phyloP scores from a whole-genome alignment of 75 land plant genomes.

The Picea sitchensis region DNA sequence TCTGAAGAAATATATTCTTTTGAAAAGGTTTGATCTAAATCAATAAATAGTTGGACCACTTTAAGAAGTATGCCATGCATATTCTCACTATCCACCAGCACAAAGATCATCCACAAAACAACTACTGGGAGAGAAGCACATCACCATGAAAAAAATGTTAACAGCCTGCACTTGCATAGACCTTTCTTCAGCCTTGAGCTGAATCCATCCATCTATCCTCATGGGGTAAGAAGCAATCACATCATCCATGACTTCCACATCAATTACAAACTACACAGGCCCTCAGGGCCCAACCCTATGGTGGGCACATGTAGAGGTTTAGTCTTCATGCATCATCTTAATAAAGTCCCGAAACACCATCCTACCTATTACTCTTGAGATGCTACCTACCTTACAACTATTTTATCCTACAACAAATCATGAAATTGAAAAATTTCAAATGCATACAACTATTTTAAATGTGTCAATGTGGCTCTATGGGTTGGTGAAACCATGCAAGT shows the following conservation, averaged over 20 bases:
- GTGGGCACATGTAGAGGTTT: too few species aligned
- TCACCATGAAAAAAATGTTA: neutral
- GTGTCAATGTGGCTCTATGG: too few species aligned
- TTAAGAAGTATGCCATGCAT: conserved; percentile 26
- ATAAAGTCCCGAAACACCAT: too few species aligned
- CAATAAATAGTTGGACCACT: conserved; percentile 33
- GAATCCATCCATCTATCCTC: too few species aligned
- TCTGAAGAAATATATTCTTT: conserved; percentile 36
- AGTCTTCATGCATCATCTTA: too few species aligned
- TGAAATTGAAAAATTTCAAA: neutral
- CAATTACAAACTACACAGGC: neutral
- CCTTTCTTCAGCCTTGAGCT: too few species aligned
- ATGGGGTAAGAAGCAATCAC: too few species aligned
- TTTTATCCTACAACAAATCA: neutral
- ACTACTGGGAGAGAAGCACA: neutral
- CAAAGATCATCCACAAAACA: neutral
- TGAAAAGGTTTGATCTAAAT: conserved; percentile 21
- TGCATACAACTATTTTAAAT: too few species aligned
- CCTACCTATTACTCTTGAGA: too few species aligned
- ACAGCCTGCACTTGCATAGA: neutral
- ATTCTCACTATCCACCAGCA: conserved; percentile 28
- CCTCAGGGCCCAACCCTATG: neutral
- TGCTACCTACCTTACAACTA: too few species aligned
- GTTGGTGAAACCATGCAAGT: too few species aligned
- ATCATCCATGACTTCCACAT: too few species aligned